Evolutionary conservation across 352 stramenopile species (phyloP), one percentile per base, ranked within the genome.

Genomic region (Blastocystis sp.): DNA sequence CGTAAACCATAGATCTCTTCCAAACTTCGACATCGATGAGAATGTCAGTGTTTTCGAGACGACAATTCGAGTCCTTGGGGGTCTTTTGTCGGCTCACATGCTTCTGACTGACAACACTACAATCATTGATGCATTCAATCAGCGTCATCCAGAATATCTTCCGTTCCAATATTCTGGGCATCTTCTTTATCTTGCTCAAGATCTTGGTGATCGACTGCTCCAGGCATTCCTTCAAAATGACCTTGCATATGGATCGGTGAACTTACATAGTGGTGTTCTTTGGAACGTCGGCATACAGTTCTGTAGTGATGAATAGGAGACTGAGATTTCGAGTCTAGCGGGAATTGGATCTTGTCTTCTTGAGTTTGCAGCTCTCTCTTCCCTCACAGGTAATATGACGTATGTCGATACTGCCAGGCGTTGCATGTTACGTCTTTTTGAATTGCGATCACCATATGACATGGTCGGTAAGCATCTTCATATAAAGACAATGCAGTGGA

Each of bases 181-280:
- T 90, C 93, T 99, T 11, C 90, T 99, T 37, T 79, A 91, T 11
- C 91, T 99, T 29, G 96, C 97, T 0, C 90, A 94, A 41, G 97
- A 99, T 90, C 92, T 99, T 47, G 97, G 95, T 13, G 91, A 94
- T 50, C 92, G 97, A 9, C 91, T 99, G n/a, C 76, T 98, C 15
- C 94, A 94, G 34, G 97, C 97, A 41, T 99, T 99, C 90, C 98
- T 96, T 0, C 91, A 93, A 6, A 98, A 96, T n/a, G 92, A 91
- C 1, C 95, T 99, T 61, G 96, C 97, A 0, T 97, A 97, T 79
- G 95, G 98, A 50, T 96, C 95, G 6, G 93, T 99, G n/a, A 98
- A 99, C 90, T 90, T 99, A 29, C 90, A 94, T 3, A 66, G 91
- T 76, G 94, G 94, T 20, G 94, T 99, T 34, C 96, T 96, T 0